A percentile compares a stretch with the other conserved stretches of the same genome.
Evolutionary conservation across 2,329 filamentous ascomycete genomes (phyloP).

Genomic region (Plectosphaerella sp.): DNA sequence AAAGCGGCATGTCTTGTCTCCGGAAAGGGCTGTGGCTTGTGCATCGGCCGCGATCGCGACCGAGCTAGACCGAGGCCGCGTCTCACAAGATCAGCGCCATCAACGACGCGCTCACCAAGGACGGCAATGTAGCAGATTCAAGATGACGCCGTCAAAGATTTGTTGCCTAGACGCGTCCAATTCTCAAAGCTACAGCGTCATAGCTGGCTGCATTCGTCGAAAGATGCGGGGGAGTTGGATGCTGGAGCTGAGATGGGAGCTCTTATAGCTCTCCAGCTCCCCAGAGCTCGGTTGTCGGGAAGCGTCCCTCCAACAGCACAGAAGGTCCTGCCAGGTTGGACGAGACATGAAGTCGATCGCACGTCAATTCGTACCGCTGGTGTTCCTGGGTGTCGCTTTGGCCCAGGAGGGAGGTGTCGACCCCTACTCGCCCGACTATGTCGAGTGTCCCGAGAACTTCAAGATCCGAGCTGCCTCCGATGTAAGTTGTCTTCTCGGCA

Average conservation of each 20-base stretch:
- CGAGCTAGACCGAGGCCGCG: too few relatives aligned
- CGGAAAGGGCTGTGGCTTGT: too few relatives aligned
- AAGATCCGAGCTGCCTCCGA: neutral
- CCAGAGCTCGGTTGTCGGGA: neutral
- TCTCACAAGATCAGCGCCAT: too few relatives aligned
- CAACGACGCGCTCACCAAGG: too few relatives aligned
- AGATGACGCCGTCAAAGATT: too few relatives aligned
- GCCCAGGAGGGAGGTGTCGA: conserved; percentile 24
- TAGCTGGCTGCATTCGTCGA: neutral
- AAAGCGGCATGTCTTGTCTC: too few relatives aligned
- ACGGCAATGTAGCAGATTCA: too few relatives aligned
- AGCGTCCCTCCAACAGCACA: neutral
- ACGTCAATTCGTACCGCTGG: neutral
- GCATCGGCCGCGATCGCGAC: too few relatives aligned
- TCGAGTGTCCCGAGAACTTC: conserved; percentile 64
- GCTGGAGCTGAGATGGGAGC: neutral
- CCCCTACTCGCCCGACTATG: conserved; percentile 66
- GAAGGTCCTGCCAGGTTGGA: neutral
- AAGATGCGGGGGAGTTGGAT: neutral
- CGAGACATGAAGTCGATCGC: neutral
- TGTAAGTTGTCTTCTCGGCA: neutral
- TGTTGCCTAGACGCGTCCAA: too few relatives aligned
- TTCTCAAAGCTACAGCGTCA: neutral
- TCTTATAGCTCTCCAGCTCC: neutral
- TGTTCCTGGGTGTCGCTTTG: neutral